Conservation (phyloP, 129 eudicot species). For the Centella asiatica region DNA sequence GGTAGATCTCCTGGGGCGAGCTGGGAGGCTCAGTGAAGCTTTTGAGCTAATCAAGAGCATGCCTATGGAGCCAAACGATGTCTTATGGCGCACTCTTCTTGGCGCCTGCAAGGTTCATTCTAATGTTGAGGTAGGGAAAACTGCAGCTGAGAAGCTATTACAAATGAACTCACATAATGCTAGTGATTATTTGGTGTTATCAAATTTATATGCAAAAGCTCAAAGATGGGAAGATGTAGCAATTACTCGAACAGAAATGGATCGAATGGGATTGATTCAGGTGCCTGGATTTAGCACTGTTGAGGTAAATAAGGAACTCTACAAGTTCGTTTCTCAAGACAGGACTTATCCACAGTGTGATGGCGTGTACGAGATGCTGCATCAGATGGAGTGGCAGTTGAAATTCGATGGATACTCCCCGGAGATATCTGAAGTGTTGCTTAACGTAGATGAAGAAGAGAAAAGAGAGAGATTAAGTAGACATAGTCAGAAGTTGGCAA, state of each 20-base stretch:
- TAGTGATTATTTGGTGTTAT: slow-evolving; percentile 26
- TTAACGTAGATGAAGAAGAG: slow-evolving; percentile 65
- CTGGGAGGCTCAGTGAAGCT: slow-evolving; percentile 41
- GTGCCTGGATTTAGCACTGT: slow-evolving; percentile 32
- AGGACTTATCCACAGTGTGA: slow-evolving; percentile 24
- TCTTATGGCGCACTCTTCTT: slow-evolving; percentile 38
- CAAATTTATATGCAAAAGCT: slow-evolving; percentile 46
- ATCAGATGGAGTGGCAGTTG: slow-evolving; percentile 52
- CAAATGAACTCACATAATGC: slow-evolving; percentile 11
- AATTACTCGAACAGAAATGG: slow-evolving; percentile 24
- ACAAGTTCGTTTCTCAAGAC: slow-evolving; percentile 43
- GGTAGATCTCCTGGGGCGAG: slow-evolving; percentile 44
- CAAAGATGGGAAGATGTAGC: slow-evolving; percentile 37
- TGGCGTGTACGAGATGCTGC: slow-evolving; percentile 33
- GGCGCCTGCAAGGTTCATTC: slow-evolving; percentile 31
- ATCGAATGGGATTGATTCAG: slow-evolving; percentile 24
- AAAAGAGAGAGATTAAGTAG: slow-evolving; percentile 56
- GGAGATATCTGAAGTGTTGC: slow-evolving; percentile 38
- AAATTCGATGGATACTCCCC: slow-evolving; percentile 49
- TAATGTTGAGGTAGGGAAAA: slow-evolving; percentile 29
- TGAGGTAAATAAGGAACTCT: slow-evolving; percentile 31
- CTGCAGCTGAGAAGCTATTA: slow-evolving; percentile 26
- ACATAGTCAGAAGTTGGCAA: slow-evolving; percentile 81
- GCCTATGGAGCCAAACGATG: slow-evolving; percentile 49
- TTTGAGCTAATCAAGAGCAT: slow-evolving; percentile 28